These are phyloP conservation scores for Chlorella sorokiniana DNA, from an alignment of 139 green algal species.

Conservation along the genomic window DNA sequence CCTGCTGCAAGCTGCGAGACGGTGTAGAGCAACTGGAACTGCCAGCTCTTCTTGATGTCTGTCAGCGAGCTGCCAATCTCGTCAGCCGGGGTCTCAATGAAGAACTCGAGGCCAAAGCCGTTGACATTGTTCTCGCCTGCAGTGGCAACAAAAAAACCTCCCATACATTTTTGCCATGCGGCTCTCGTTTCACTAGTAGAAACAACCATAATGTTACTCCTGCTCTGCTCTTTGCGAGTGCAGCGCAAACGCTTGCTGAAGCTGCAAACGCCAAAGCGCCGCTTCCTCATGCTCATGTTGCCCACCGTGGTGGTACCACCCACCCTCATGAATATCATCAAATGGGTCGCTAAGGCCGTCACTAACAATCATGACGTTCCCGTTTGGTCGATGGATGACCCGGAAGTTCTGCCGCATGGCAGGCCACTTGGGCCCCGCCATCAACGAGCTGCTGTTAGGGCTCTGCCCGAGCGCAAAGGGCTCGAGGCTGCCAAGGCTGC, in stretches of 20 bases:
- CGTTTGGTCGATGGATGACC: slow-evolving; percentile 49
- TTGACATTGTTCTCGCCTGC: slow-evolving; percentile 66
- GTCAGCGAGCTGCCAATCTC: slow-evolving; percentile 47
- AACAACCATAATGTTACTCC: background rate
- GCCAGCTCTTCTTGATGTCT: slow-evolving; percentile 61
- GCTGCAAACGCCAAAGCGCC: too few species aligned
- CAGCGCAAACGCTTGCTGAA: background rate
- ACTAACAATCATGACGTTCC: slow-evolving; percentile 55
- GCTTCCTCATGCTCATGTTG: too few species aligned
- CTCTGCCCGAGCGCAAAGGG: slow-evolving; percentile 49
- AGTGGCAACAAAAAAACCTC: background rate
- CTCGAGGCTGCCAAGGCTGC: slow-evolving; percentile 53
- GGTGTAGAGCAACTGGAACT: slow-evolving; percentile 70
- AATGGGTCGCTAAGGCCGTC: slow-evolving; percentile 67
- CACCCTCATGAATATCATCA: slow-evolving; percentile 57
- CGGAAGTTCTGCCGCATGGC: slow-evolving; percentile 51
- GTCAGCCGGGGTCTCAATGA: slow-evolving; percentile 58
- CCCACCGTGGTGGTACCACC: slow-evolving; percentile 16
- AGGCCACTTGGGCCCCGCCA: slow-evolving; percentile 53
- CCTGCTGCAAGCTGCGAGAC: slow-evolving; percentile 67
- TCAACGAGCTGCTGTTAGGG: slow-evolving; percentile 13
- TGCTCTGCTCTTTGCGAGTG: background rate
- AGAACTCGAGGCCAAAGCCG: slow-evolving; percentile 68
- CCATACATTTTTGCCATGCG: too few species aligned
- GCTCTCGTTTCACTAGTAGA: too few species aligned